Percentiles rank a stretch among this genome's conserved stretches.
Conservation (phyloP, 768 basidiomycete species). For the Naganishia vaughanmartiniae region DNA sequence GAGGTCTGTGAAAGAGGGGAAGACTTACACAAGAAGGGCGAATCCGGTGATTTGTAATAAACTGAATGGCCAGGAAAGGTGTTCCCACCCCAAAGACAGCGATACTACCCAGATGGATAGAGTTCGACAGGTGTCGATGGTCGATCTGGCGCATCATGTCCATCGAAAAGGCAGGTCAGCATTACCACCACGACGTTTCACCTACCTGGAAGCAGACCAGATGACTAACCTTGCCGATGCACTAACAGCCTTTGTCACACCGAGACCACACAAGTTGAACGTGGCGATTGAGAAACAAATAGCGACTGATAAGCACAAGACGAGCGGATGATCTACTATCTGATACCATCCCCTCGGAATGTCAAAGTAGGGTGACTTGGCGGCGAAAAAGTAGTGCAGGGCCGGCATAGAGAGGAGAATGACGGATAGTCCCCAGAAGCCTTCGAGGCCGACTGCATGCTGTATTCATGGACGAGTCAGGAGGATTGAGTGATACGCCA, state of each 20-base stretch:
- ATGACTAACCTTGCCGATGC: slow-evolving; percentile 72
- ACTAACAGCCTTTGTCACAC: slow-evolving; percentile 87
- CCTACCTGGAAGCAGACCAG: background rate
- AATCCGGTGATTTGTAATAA: slow-evolving; percentile 81
- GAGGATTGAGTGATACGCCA: background rate
- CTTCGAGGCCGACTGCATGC: slow-evolving; percentile 86
- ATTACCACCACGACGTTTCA: background rate
- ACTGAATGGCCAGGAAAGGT: slow-evolving; percentile 74
- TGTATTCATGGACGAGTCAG: slow-evolving; percentile 3
- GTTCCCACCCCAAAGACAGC: slow-evolving; percentile 85
- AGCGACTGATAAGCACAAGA: slow-evolving; percentile 66
- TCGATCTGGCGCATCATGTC: slow-evolving; percentile 53
- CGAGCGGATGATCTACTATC: slow-evolving; percentile 72
- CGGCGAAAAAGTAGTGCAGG: slow-evolving; percentile 55
- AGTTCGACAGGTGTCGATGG: slow-evolving; percentile 93
- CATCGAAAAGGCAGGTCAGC: background rate
- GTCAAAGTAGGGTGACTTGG: slow-evolving; percentile 65
- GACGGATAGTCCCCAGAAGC: slow-evolving; percentile 80
- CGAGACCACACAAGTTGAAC: slow-evolving; percentile 87
- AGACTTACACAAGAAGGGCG: slow-evolving; percentile 76
- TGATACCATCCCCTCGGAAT: slow-evolving; percentile 84
- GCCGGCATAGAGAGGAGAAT: slow-evolving; percentile 77
- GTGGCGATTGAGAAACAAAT: slow-evolving; percentile 73
- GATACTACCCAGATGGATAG: slow-evolving; percentile 89
- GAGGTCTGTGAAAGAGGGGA: slow-evolving; percentile 30